Percentiles rank a stretch among this genome's conserved stretches.
These are phyloP conservation scores for Coemansia sp. DNA, from an alignment of 192 early-diverging fungal genomes.

Conservation along the genomic window DNA sequence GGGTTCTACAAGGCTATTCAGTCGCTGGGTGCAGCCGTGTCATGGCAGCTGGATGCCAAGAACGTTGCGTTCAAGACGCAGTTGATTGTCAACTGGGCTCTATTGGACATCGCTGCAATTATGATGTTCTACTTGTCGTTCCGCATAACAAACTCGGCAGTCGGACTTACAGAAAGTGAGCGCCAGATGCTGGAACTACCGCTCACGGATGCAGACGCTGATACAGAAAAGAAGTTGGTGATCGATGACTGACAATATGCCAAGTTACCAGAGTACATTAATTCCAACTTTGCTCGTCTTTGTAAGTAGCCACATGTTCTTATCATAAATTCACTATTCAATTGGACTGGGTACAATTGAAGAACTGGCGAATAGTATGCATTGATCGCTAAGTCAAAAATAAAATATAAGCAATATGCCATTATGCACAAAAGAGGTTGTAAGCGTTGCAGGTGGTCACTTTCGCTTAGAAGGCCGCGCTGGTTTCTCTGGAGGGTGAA, in stretches of 20 bases:
- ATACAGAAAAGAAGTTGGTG: neutral
- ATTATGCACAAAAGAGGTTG: neutral
- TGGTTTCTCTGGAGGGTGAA: constrained; percentile 26
- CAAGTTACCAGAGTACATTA: neutral
- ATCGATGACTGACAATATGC: neutral
- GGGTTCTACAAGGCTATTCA: constrained; percentile 85
- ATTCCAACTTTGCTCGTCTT: neutral
- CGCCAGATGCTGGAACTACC: neutral
- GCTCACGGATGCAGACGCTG: neutral
- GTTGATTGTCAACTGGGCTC: constrained; percentile 66
- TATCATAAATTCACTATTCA: neutral
- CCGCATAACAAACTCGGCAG: neutral
- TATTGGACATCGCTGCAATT: constrained; percentile 57
- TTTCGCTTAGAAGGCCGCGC: constrained; percentile 24
- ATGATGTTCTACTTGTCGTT: neutral
- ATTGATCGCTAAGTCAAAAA: neutral
- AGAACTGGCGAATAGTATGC: neutral
- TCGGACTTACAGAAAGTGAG: neutral
- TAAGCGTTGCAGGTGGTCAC: neutral
- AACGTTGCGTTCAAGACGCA: constrained; percentile 71
- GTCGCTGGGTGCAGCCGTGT: constrained; percentile 62
- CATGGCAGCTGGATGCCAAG: constrained; percentile 61
- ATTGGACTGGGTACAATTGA: neutral
- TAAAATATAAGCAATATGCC: neutral
- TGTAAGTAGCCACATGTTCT: neutral